phyloP scores from a whole-genome alignment of 202 grass and related monocot species.

The Thinopyrum obtusiflorum region DNA sequence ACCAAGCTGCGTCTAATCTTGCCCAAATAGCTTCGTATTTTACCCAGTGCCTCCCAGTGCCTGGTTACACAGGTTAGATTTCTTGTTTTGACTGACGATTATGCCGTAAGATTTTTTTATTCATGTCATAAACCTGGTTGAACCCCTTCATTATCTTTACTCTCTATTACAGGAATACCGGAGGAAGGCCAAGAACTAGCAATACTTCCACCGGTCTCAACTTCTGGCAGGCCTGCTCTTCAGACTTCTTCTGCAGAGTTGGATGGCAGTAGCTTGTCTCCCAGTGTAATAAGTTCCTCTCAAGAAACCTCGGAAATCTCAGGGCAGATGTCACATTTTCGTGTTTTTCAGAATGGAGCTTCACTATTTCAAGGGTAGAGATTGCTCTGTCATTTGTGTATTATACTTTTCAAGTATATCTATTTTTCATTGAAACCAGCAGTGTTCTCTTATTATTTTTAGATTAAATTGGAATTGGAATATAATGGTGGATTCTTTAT shows the following conservation, averaged over 20 bases:
- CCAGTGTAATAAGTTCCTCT: slow-evolving; percentile 35
- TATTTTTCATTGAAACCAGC: not conserved
- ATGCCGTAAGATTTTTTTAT: not conserved
- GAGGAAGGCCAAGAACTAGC: slow-evolving; percentile 53
- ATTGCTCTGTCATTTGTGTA: not conserved
- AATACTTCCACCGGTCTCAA: slow-evolving; percentile 30
- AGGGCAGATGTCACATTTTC: slow-evolving; percentile 47
- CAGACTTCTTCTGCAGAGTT: slow-evolving; percentile 32
- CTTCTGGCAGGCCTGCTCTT: not conserved
- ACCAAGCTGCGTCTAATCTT: slow-evolving; percentile 73
- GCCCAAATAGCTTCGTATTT: slow-evolving; percentile 82
- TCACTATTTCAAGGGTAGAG: slow-evolving; percentile 84
- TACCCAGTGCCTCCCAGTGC: slow-evolving; percentile 66
- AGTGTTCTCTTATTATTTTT: not conserved
- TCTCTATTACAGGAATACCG: slow-evolving; percentile 36
- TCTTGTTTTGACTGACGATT: not conserved
- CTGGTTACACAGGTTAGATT: slow-evolving; percentile 49
- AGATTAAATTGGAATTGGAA: not conserved
- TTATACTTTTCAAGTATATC: not conserved
- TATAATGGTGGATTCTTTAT: slow-evolving; percentile 10
- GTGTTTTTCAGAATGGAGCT: slow-evolving; percentile 70
- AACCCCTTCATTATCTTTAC: not conserved
- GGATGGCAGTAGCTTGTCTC: slow-evolving; percentile 26
- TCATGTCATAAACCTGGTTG: slow-evolving; percentile 16
- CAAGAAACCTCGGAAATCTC: slow-evolving; percentile 42